Conservation (phyloP, 2,329 filamentous ascomycete genomes). For the Pseudogymnoascus destructans region DNA sequence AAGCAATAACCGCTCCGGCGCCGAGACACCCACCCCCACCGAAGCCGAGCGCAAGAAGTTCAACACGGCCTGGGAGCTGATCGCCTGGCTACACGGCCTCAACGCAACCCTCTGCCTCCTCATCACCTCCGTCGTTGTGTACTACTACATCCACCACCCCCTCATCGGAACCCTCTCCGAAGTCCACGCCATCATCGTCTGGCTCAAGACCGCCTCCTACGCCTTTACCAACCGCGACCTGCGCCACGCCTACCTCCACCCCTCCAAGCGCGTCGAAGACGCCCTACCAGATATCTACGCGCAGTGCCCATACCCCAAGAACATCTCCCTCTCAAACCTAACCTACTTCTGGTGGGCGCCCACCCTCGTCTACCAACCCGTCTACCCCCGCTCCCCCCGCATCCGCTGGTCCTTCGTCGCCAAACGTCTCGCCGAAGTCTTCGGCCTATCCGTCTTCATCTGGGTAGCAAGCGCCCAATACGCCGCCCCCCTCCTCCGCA, state of each 20-base stretch:
- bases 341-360: constrained; percentile 98
- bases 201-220: constrained; percentile 92
- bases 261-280: constrained; percentile 50
- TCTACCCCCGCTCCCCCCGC: constrained; percentile 71
- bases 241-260: constrained; percentile 77
- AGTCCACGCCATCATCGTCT: constrained; percentile 85
- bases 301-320: constrained; percentile 74
- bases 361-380: constrained; percentile 90
- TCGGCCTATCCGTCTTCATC: constrained; percentile 72
- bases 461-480: constrained; percentile 95
- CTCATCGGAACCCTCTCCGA: constrained; percentile 85
- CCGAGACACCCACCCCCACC: constrained; percentile 35
- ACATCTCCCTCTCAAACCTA: constrained; percentile 79
- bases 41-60: constrained; percentile 51
- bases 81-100: constrained; percentile 67
- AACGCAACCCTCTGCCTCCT: constrained; percentile 74
- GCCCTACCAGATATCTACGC: constrained; percentile 71
- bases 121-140: constrained; percentile 74
- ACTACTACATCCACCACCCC: constrained; percentile 83
- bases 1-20: constrained; percentile 29
- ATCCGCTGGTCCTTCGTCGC: constrained; percentile 81
- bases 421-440: constrained; percentile 68
- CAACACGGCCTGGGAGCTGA: constrained; percentile 62
- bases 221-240: constrained; percentile 94
- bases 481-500: constrained; percentile 74